Percentiles rank a stretch among this genome's conserved stretches.
These are phyloP conservation scores for Arabidopsis arenosa DNA, from an alignment of 345 rosid genomes.

Conservation along the genomic window DNA sequence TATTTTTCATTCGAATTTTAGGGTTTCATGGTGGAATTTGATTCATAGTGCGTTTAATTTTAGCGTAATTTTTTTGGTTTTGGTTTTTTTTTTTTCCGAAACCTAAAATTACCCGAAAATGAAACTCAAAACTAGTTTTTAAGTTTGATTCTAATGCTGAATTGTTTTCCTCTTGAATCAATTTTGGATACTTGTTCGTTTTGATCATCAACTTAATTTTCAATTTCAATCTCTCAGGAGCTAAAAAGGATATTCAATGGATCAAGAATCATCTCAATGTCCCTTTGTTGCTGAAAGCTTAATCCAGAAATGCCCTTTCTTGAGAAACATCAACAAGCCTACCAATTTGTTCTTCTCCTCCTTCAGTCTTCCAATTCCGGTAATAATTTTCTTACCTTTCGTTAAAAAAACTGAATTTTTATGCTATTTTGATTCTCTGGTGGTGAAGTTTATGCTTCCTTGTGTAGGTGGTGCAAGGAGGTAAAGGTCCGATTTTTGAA, in stretches of 20 bases:
- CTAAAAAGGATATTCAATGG: conserved; percentile 41
- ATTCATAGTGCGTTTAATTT: neutral
- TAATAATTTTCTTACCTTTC: conserved; percentile 30
- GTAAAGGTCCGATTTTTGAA: conserved; percentile 89
- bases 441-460: conserved; percentile 6
- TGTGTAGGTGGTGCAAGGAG: conserved; percentile 52
- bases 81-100: neutral
- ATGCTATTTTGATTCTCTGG: neutral
- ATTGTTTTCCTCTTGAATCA: conserved; percentile 2
- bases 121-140: neutral
- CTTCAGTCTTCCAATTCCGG: conserved; percentile 53
- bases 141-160: neutral
- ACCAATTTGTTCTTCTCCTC: conserved; percentile 71
- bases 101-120: neutral
- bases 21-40: neutral
- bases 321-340: conserved; percentile 79
- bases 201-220: neutral
- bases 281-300: conserved; percentile 53
- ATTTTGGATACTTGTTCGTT: neutral
- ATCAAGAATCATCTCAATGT: conserved; percentile 54
- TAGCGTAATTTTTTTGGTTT: neutral
- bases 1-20: neutral
- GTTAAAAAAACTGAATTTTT: neutral
- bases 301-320: conserved; percentile 75
- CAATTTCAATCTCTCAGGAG: conserved; percentile 14